Conservation (phyloP, 2,329 filamentous ascomycete genomes). For the Aspergillus fijiensis region DNA sequence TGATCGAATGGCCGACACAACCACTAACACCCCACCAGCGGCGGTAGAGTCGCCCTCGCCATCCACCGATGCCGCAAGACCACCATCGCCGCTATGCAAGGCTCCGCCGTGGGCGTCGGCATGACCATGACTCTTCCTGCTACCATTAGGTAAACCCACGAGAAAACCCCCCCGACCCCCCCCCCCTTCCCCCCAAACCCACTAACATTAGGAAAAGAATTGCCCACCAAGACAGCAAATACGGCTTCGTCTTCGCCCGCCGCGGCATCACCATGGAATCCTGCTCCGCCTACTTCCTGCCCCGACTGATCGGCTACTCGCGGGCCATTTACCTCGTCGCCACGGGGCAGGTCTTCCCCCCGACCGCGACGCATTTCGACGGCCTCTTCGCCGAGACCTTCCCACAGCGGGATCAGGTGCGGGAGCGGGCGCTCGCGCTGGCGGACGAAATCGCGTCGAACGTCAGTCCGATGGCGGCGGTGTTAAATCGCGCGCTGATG, state of each 20-base stretch:
- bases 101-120: conserved; percentile 58
- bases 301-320: conserved; percentile 61
- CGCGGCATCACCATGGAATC: conserved; percentile 72
- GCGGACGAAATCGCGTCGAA: conserved; percentile 67
- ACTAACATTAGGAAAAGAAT: conserved; percentile 37
- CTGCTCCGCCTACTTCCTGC: conserved; percentile 69
- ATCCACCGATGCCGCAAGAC: conserved; percentile 59
- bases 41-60: conserved; percentile 44
- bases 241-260: conserved; percentile 72
- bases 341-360: conserved; percentile 60
- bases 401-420: conserved; percentile 57
- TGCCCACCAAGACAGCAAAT: conserved; percentile 59
- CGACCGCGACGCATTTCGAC: conserved; percentile 51
- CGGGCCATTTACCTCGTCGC: conserved; percentile 49
- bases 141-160: conserved; percentile 43
- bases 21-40: conserved; percentile 22
- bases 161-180: too few species aligned
- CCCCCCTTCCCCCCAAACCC: too few species aligned
- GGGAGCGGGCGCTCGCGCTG: conserved; percentile 64
- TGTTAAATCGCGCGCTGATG: conserved; percentile 71
- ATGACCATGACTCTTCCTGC: conserved; percentile 61
- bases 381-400: conserved; percentile 66
- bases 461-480: conserved; percentile 62
- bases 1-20: not conserved
- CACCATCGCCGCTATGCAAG: conserved; percentile 56